Percentiles rank a stretch among this genome's conserved stretches.
These are phyloP conservation scores for Aspergillus fructus DNA, from an alignment of 2,329 filamentous ascomycete species.

Conservation along the genomic window DNA sequence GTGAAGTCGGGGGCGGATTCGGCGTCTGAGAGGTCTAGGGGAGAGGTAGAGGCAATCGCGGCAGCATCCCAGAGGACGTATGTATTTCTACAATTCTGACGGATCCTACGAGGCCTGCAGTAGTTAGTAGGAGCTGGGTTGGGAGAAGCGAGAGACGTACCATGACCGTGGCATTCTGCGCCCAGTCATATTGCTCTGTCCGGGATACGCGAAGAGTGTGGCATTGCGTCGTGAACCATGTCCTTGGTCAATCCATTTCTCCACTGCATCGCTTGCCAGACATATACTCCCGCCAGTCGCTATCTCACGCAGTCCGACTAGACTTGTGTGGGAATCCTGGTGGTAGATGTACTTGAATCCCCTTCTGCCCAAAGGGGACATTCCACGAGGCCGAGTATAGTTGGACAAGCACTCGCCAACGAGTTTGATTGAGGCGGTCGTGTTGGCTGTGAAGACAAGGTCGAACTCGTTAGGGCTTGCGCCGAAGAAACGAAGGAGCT, in stretches of 20 bases:
- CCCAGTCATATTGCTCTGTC: conserved; percentile 19
- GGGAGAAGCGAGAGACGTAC: neutral
- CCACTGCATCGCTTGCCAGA: conserved; percentile 9
- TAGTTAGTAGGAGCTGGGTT: fast-evolving
- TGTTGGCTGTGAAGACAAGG: conserved; percentile 15
- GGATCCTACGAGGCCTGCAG: conserved; percentile 1
- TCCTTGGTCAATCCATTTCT: conserved; percentile 5
- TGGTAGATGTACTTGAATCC: conserved; percentile 15
- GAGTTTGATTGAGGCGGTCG: conserved; percentile 14
- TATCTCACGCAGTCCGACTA: conserved; percentile 14
- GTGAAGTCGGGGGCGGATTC: conserved; percentile 15
- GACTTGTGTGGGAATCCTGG: conserved; percentile 16
- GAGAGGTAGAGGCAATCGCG: conserved; percentile 14
- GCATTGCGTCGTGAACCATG: neutral
- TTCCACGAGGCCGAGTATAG: neutral
- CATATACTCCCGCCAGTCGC: conserved; percentile 12
- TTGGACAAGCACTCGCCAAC: conserved; percentile 11
- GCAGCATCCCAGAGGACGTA: conserved; percentile 15
- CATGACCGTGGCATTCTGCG: conserved; percentile 12
- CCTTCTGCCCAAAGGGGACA: neutral
- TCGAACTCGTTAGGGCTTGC: conserved; percentile 16
- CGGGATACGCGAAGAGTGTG: conserved; percentile 16
- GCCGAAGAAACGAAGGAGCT: conserved; percentile 12
- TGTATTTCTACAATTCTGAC: neutral
- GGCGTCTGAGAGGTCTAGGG: conserved; percentile 9